Conservation (phyloP, 768 basidiomycete species). For the Lentinula guzmanii region DNA sequence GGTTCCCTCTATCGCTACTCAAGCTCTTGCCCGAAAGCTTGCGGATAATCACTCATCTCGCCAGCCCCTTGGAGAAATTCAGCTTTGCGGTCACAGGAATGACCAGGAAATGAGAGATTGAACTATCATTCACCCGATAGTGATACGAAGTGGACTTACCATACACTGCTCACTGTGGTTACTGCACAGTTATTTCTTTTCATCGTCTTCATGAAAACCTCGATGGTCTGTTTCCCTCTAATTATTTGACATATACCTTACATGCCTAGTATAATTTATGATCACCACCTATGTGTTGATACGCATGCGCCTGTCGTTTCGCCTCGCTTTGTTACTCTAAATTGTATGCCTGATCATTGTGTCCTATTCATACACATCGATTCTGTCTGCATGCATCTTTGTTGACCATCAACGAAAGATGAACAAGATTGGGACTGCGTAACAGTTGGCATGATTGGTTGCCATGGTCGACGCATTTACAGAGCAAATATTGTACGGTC, state of each 20-base stretch:
- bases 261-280: not conserved
- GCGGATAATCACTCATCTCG: not conserved
- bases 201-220: not conserved
- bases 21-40: not conserved
- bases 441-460: no score
- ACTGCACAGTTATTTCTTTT: not conserved
- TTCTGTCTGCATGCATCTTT: not conserved
- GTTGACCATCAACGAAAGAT: not conserved
- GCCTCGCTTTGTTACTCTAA: not conserved
- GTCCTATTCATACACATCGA: not conserved
- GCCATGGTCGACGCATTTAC: no score
- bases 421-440: not conserved
- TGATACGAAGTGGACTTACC: not conserved
- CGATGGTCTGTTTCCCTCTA: not conserved
- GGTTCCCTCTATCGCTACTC: not conserved
- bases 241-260: not conserved
- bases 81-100: not conserved
- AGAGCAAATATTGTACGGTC: no score
- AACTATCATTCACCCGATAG: not conserved
- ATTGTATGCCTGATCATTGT: not conserved
- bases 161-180: not conserved
- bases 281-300: not conserved
- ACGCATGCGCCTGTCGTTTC: not conserved
- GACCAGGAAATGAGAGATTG: not conserved
- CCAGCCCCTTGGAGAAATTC: not conserved